Conservation (phyloP, 2,329 filamentous ascomycete species). For the Apiospora saccharicola region DNA sequence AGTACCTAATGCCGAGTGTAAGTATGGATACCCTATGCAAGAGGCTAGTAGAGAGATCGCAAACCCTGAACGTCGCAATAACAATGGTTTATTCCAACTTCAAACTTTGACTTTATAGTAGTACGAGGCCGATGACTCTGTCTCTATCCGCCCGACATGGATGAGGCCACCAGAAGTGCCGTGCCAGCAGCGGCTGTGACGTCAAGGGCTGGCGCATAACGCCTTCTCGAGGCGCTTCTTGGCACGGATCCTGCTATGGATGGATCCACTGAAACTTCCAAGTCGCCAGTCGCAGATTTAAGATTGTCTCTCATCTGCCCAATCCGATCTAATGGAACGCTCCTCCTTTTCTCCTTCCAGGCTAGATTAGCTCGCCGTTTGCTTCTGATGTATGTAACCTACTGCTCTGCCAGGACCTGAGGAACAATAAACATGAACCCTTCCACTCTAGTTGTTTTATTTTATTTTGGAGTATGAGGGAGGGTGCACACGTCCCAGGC, state of each 20-base stretch:
- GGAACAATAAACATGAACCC: neutral
- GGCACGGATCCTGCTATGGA: neutral
- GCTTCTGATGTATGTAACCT: slow-evolving; percentile 2
- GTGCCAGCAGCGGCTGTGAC: neutral
- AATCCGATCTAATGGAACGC: slow-evolving; percentile 16
- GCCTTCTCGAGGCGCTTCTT: neutral
- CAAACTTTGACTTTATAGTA: neutral
- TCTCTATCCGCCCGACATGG: neutral
- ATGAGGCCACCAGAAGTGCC: slow-evolving; percentile 15
- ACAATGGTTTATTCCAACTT: neutral
- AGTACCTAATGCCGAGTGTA: neutral
- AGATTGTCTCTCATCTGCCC: slow-evolving; percentile 20
- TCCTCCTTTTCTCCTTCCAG: slow-evolving; percentile 13
- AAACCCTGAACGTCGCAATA: slow-evolving; percentile 8
- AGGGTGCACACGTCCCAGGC: neutral
- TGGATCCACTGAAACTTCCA: slow-evolving; percentile 2
- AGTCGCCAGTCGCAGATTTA: slow-evolving; percentile 3
- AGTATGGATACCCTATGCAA: neutral
- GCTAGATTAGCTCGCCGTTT: neutral
- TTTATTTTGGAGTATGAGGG: neutral
- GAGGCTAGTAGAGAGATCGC: neutral
- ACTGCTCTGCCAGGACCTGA: neutral
- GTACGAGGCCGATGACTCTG: neutral
- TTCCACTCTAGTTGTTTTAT: neutral
- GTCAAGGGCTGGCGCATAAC: slow-evolving; percentile 3